These are phyloP conservation scores for Paraleonurus japonicus DNA, from an alignment of 257 asterid species.

Conservation along the genomic window DNA sequence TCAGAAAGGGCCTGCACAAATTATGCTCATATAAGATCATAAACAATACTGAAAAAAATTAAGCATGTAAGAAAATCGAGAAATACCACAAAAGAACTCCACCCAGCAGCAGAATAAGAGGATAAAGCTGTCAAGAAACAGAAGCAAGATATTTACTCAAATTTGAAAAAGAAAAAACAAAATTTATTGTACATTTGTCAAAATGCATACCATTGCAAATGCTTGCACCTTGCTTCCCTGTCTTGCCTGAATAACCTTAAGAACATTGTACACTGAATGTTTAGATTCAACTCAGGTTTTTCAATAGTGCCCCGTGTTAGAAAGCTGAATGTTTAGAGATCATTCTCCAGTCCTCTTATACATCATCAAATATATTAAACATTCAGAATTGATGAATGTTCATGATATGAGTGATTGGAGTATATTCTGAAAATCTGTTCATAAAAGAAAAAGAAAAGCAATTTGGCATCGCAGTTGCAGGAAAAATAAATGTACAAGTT, in stretches of 20 bases:
- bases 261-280: slow-evolving; percentile 72
- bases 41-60: neutral
- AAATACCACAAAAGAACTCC: slow-evolving; percentile 86
- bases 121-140: slow-evolving; percentile 70
- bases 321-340: too few relatives aligned
- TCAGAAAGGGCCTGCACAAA: slow-evolving; percentile 68
- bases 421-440: too few relatives aligned
- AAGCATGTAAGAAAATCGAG: slow-evolving; percentile 7
- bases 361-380: too few relatives aligned
- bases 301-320: too few relatives aligned
- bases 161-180: neutral
- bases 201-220: slow-evolving; percentile 79
- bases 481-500: too few relatives aligned
- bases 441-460: too few relatives aligned
- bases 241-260: slow-evolving; percentile 80
- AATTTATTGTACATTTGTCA: neutral
- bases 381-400: too few relatives aligned
- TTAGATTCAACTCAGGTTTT: too few relatives aligned
- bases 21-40: slow-evolving; percentile 23
- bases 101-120: slow-evolving; percentile 69
- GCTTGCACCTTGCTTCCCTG: slow-evolving; percentile 86
- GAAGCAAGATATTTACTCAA: slow-evolving; percentile 18
- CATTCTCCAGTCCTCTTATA: too few relatives aligned
- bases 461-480: too few relatives aligned
- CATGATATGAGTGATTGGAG: too few relatives aligned